Evolutionary conservation across 2,329 filamentous ascomycete species (phyloP).

Genomic region (Penicillium sp.): DNA sequence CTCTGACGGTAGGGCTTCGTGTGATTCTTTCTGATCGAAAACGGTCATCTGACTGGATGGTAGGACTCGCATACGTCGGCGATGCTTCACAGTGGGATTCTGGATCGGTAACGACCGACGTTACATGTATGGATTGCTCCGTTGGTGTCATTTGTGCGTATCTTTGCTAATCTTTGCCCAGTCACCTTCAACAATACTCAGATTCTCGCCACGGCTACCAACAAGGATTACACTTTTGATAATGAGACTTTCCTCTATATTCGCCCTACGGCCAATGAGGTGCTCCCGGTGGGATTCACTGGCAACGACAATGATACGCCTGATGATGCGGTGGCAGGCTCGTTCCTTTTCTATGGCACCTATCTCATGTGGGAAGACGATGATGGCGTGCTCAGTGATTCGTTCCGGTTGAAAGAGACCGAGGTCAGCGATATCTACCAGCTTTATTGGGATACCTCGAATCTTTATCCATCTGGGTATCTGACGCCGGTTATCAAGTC

Average conservation of each 20-base stretch:
- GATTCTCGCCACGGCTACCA: conserved; percentile 15
- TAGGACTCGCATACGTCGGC: conserved; percentile 22
- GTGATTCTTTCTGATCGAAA: background rate
- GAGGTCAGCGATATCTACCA: conserved; percentile 18
- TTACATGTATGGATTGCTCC: conserved; percentile 15
- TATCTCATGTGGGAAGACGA: conserved; percentile 20
- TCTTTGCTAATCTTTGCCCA: background rate
- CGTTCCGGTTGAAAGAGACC: conserved; percentile 20
- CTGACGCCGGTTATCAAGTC: conserved; percentile 11
- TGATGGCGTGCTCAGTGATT: conserved; percentile 11
- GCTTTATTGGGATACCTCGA: conserved; percentile 22
- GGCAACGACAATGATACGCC: conserved; percentile 12
- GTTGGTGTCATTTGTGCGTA: background rate
- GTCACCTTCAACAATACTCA: conserved; percentile 13
- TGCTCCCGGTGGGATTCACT: conserved; percentile 20
- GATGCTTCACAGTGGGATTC: conserved; percentile 17
- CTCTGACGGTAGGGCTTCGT: conserved; percentile 16
- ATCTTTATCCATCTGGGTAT: conserved; percentile 15
- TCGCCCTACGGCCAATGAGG: conserved; percentile 12
- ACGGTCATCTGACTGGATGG: background rate
- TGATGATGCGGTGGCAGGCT: conserved; percentile 5
- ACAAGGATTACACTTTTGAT: conserved; percentile 14
- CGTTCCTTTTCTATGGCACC: conserved; percentile 20
- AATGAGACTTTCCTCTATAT: conserved; percentile 18
- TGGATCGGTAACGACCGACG: conserved; percentile 18